Evolutionary conservation across 345 rosid genomes (phyloP), one percentile per base, ranked within the genome.

Genomic region (Kandelia obovata): DNA sequence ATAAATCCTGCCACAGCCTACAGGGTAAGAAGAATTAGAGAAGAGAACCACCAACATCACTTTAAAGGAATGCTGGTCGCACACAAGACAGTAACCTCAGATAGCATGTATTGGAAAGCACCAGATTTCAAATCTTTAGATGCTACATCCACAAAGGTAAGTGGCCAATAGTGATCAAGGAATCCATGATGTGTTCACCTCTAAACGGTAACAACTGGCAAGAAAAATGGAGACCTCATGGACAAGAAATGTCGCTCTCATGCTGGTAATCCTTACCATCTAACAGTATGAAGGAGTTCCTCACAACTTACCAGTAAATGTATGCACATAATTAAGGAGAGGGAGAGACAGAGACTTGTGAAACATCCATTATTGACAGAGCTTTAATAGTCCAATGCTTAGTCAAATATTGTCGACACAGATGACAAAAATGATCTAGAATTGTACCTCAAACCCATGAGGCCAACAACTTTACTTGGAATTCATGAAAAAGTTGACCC

Each of bases 1-100:
- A 94, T 88, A 72, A 91, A 94, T 35, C 84, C 86, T 53, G 97
- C 83, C 56, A 91, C 82, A 28, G 89, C 95, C 98, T 94, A 83
- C 62, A 60, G 49, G 34, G 67, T 32, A 66, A 64, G 17, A 53
- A 67, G 20, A 62, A 34, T 51, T 23, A 49, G 63, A 63, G 61
- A 69, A 71, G 37, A 68, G 53, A 25, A 64, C 32, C 6, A 61
- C 32, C 52, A 49, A 2, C 3, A n/a, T 59, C 19, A 61, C 20
- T 61, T 28, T 11, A n/a, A 61, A 61, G 61, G 52, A 39, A 47
- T n/a, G 17, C 16, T 19, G 4, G 19, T 46, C 69, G 55, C 30
- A 2, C 46, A 64, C 61, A 73, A 58, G 30, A 57, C 37, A 77
- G 39, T 61, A 35, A 51, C 59, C 19, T 57, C 15, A 56, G 21